These are phyloP conservation scores for Eremomyces bilateralis DNA, from an alignment of 495 filamentous ascomycete genomes.

Conservation along the genomic window DNA sequence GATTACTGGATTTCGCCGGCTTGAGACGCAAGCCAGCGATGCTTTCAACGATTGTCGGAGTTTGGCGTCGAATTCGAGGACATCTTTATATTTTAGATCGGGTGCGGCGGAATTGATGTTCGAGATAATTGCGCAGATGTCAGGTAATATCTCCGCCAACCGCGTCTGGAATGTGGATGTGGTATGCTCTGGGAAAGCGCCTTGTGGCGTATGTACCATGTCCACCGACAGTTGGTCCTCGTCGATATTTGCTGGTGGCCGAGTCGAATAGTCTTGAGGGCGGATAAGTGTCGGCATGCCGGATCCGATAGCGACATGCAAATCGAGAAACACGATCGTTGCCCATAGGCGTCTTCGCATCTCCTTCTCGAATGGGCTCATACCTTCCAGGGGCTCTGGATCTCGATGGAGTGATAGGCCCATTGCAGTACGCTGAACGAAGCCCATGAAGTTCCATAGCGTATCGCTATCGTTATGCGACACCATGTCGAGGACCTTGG, in stretches of 20 bases:
- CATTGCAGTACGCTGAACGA: background rate
- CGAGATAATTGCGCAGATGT: background rate
- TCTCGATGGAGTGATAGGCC: background rate
- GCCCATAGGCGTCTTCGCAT: background rate
- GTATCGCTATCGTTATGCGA: background rate
- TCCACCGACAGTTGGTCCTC: background rate
- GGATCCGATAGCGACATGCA: background rate
- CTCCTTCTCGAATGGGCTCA: background rate
- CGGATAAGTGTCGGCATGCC: background rate
- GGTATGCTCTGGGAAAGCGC: background rate
- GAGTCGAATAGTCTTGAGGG: background rate
- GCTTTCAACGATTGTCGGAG: background rate
- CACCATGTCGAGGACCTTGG: background rate
- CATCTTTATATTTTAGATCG: background rate
- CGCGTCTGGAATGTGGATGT: background rate
- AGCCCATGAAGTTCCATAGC: background rate
- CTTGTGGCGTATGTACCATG: background rate
- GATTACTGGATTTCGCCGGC: background rate
- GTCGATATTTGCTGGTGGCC: background rate
- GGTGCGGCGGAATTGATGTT: background rate
- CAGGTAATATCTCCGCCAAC: background rate
- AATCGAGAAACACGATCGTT: background rate
- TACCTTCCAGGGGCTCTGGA: background rate
- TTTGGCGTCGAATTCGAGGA: background rate
- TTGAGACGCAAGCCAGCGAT: background rate